Base-by-base conservation (phyloP, 2,329 filamentous ascomycete genomes). In the Clarireedia hainanense region DNA sequence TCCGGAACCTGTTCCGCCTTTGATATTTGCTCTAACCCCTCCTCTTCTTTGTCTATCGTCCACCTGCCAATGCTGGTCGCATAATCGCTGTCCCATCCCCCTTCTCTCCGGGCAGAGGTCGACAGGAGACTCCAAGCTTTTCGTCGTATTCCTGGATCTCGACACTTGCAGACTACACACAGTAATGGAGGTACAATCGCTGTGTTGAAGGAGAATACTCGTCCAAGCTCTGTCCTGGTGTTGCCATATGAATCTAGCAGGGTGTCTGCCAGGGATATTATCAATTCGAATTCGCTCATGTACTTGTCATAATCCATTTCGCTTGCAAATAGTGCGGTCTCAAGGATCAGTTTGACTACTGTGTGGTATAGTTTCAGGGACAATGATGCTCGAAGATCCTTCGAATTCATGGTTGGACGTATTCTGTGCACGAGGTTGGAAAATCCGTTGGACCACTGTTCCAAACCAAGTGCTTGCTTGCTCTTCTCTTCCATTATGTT, bases 31-130 rank as follows among this genome's bases (percentile, higher is more conserved):
- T 34, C 51, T 30, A 55, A 24, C 9, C 27, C 42, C 14, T 48
- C 42, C 20, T 55, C 56, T 45, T 58, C 56, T 15, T 52, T 50
- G n/a, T 55, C 42, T 9, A 55, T 51, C 3, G 43, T 50, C 56
- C 56, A 57, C 10, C 36, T 47, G 15, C 40, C 56, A 12, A 55
- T 47, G 26, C 47, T 26, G 27, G 45, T 49, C 4, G 37, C 48
- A 9, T 42, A 47, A 6, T 42, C 17, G 36, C 55, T 57, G 27
- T 53, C 50, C 43, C 50, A 57, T 34, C 42, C 20, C 7, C 55
- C 55, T 53, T 57, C 55, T 53, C 37, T 5, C 27, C 37, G 34
- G 4, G 20, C 26, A 1, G 49, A 48, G 7, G 26, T 37, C 6
- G 17, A 14, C 4, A 53, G 14, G 27, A 56, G 30, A 42, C 6